Evolutionary conservation across 441 rosid genomes (phyloP), one percentile per base, ranked within the genome.

Genomic region (Corymbia calophylla): DNA sequence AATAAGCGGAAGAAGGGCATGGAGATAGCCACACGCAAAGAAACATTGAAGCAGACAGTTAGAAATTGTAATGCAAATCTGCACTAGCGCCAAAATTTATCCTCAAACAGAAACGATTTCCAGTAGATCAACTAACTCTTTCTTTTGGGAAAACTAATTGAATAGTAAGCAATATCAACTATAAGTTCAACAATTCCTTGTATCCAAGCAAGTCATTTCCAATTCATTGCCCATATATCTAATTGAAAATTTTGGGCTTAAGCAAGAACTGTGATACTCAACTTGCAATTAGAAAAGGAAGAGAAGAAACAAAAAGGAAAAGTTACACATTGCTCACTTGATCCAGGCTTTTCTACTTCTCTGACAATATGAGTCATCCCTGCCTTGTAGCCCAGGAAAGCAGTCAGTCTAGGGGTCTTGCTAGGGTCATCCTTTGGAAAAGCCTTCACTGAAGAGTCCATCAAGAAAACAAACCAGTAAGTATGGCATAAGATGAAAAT

Each of bases 301-400:
- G n/a, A 77, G 29, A 25, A 2, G 29, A 44, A 77, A 77, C 17
- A 21, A 77, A 12, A 44, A 21, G 6, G 84, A 21, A 77, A 77
- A 77, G 82, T 44, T 39, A 21, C 48, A 44, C 84, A 77, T 44
- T 44, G 51, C 98, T 92, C 92, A 97, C 99, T 97, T 48, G 99
- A 97, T 90, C 99, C 99, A 21, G 99, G 99, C 47, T 97, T 97
- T 85, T 97, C 99, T 1, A 97, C 99, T 77, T 97, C 99, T 68
- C 98, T 92, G 29, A 97, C 98, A 92, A 97, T 97, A 91, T 97
- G 99, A 9, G 98, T 97, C 99, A 97, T 97, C 13, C 99, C 99
- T 87, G 99, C 99, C 94, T 97, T 97, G 94, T 97, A 97, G 81
- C 98, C 99, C 93, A 97, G 68, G 93, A 97, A 97, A 85, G 98